These are phyloP conservation scores for Albizia julibrissin DNA, from an alignment of 306 rosid genomes.

Conservation along the genomic window DNA sequence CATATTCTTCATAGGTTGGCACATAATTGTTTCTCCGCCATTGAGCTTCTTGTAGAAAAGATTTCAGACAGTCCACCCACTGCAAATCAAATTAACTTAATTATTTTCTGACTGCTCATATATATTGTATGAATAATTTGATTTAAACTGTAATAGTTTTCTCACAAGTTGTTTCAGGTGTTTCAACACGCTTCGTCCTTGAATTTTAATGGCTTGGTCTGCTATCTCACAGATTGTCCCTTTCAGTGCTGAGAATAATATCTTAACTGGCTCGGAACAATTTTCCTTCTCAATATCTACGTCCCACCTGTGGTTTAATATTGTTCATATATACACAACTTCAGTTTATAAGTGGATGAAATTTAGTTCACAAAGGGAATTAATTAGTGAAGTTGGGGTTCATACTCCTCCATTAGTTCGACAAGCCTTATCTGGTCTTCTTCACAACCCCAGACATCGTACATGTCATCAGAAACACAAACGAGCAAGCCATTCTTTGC, in stretches of 20 bases:
- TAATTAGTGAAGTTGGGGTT: not conserved
- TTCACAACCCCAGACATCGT: not conserved
- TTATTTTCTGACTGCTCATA: too few relatives aligned
- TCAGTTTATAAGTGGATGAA: not conserved
- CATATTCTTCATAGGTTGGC: slow-evolving; percentile 55
- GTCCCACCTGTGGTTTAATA: slow-evolving; percentile 52
- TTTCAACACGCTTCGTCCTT: slow-evolving; percentile 35
- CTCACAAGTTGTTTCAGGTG: slow-evolving; percentile 53
- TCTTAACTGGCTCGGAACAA: slow-evolving; percentile 57
- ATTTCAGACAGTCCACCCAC: slow-evolving; percentile 50
- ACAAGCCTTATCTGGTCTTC: not conserved
- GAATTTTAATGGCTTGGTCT: slow-evolving; percentile 37
- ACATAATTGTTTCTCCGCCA: slow-evolving; percentile 45
- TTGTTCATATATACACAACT: too few relatives aligned
- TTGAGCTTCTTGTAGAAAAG: slow-evolving; percentile 49
- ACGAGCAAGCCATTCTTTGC: not conserved
- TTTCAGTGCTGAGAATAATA: slow-evolving; percentile 48
- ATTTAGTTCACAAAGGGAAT: not conserved
- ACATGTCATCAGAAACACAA: not conserved
- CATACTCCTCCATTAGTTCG: slow-evolving; percentile 40
- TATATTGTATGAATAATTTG: too few relatives aligned
- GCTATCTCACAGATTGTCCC: slow-evolving; percentile 45
- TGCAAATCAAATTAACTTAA: slow-evolving; percentile 18
- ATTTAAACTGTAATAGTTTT: too few relatives aligned
- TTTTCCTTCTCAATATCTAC: slow-evolving; percentile 37